These are phyloP conservation scores for Amanita subjunquillea DNA, from an alignment of 768 basidiomycete genomes.

Conservation along the genomic window DNA sequence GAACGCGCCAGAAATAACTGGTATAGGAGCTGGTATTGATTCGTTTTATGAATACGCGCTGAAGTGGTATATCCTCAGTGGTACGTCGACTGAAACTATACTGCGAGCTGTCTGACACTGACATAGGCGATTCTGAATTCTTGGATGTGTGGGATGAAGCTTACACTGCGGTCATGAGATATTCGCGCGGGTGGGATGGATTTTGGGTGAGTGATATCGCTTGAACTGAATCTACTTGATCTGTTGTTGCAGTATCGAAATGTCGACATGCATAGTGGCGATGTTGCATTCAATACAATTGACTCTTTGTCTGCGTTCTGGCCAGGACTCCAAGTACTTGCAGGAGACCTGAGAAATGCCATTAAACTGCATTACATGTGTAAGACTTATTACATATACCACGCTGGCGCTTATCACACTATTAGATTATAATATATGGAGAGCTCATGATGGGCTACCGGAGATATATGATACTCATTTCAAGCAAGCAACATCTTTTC, in stretches of 20 bases:
- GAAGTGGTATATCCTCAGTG: conserved; percentile 86
- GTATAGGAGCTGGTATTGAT: conserved; percentile 92
- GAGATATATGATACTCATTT: conserved; percentile 85
- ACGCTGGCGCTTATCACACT: neutral
- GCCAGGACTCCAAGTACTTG: conserved; percentile 89
- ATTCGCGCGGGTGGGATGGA: conserved; percentile 73
- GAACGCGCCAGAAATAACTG: conserved; percentile 65
- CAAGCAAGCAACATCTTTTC: conserved; percentile 59
- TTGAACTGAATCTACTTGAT: neutral
- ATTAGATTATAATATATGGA: conserved; percentile 89
- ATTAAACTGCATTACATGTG: conserved; percentile 88
- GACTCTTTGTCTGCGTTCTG: conserved; percentile 96
- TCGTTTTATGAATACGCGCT: conserved; percentile 93
- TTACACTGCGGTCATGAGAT: conserved; percentile 79
- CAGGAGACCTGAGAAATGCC: conserved; percentile 80
- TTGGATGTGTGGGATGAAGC: conserved; percentile 79
- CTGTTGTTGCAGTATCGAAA: conserved; percentile 56
- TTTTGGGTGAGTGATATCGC: conserved; percentile 58
- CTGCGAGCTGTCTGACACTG: neutral
- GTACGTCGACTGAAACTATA: conserved; percentile 21
- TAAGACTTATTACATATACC: conserved; percentile 21
- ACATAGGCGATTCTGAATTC: conserved; percentile 67
- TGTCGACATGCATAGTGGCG: conserved; percentile 73
- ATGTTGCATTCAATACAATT: conserved; percentile 65
- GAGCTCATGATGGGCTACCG: conserved; percentile 76